Percentiles rank a stretch among this genome's conserved stretches.
Conservation (phyloP, 768 basidiomycete genomes). For the Boletus edulis region DNA sequence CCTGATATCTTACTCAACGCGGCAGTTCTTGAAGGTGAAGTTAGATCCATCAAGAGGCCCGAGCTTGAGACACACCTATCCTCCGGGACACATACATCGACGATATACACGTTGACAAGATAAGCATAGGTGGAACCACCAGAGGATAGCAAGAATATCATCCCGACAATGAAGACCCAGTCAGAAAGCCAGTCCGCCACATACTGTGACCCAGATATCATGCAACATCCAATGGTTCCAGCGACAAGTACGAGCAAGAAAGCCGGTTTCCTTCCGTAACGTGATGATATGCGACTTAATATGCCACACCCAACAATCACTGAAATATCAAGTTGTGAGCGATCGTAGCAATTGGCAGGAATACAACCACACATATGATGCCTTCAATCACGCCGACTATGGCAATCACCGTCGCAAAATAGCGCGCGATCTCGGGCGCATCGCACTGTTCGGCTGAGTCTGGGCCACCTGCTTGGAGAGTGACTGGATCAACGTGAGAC, state of each 20-base stretch:
- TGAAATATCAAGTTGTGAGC: constrained; percentile 1
- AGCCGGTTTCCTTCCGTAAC: constrained; percentile 25
- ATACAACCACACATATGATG: constrained; percentile 19
- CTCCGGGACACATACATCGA: constrained; percentile 27
- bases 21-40: constrained; percentile 18
- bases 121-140: constrained; percentile 8
- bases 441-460: constrained; percentile 16
- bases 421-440: constrained; percentile 16
- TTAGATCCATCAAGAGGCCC: constrained; percentile 4
- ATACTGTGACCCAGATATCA: constrained; percentile 18
- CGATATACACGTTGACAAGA: constrained; percentile 25
- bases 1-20: constrained; percentile 26
- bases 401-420: constrained; percentile 19
- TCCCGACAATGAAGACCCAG: constrained; percentile 15
- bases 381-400: constrained; percentile 13
- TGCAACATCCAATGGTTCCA: constrained; percentile 6
- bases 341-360: constrained; percentile 3
- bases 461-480: constrained; percentile 7
- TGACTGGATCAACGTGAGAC: constrained; percentile 3
- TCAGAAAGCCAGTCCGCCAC: constrained; percentile 8
- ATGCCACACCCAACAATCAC: constrained; percentile 23
- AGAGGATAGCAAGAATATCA: constrained; percentile 14
- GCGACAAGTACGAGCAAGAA: constrained; percentile 11
- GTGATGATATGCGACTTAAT: constrained; percentile 23
- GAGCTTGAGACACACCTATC: constrained; percentile 14